Conservation (phyloP, 768 basidiomycete genomes). For the Rhodotorula paludigena region DNA sequence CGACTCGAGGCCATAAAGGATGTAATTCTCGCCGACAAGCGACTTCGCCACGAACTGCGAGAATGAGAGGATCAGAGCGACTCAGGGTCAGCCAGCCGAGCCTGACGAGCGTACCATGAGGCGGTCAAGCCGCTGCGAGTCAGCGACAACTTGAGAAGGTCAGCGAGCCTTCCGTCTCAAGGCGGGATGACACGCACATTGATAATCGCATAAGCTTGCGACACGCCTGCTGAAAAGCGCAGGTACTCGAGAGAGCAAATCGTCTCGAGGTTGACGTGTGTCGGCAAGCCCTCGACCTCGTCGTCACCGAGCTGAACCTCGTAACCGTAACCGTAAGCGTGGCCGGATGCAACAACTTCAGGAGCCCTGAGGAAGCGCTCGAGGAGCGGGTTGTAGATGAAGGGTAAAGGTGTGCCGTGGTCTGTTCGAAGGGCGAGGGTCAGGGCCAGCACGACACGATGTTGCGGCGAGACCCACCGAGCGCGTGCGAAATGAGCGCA, state of each 20-base stretch:
- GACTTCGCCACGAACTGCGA: slow-evolving; percentile 35
- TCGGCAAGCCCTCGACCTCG: slow-evolving; percentile 31
- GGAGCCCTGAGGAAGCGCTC: slow-evolving; percentile 33
- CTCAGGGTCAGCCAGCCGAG: no score
- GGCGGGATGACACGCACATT: slow-evolving; percentile 20
- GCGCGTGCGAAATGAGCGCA: slow-evolving; percentile 24
- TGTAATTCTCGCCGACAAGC: slow-evolving; percentile 37
- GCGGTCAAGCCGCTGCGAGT: slow-evolving; percentile 23
- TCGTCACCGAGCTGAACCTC: slow-evolving; percentile 29
- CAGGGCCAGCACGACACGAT: no score
- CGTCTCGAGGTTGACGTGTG: slow-evolving; percentile 33
- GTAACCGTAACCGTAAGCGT: slow-evolving; percentile 19
- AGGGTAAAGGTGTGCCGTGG: slow-evolving; percentile 21
- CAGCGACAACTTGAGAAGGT: no score
- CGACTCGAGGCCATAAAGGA: slow-evolving; percentile 30
- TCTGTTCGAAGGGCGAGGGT: background rate
- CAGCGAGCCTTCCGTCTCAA: background rate
- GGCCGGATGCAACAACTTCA: slow-evolving; percentile 17
- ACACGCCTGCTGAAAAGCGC: slow-evolving; percentile 37
- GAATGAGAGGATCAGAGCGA: background rate
- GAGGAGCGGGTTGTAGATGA: slow-evolving; percentile 37
- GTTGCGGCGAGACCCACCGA: no score
- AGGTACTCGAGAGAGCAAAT: slow-evolving; percentile 40
- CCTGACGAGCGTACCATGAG: slow-evolving; percentile 34
- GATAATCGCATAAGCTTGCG: slow-evolving; percentile 36